phyloP scores from a whole-genome alignment of 148 eudicot genomes.

The Rheum nobile region DNA sequence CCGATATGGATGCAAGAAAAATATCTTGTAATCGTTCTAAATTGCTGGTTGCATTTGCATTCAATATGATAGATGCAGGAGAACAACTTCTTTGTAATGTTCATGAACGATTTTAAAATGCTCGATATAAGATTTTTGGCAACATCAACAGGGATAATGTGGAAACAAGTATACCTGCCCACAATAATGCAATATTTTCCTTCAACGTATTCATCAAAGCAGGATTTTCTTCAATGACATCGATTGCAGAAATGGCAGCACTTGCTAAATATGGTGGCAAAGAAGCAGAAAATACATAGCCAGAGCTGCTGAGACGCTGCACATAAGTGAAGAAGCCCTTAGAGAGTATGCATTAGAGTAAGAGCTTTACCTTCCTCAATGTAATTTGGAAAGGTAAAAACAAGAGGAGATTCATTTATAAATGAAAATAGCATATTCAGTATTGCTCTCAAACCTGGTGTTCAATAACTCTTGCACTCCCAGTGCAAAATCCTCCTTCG shows the following conservation, averaged over 20 bases:
- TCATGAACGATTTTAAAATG: neutral
- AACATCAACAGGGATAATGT: neutral
- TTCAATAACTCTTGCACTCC: conserved; percentile 77
- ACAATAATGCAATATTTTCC: conserved; percentile 46
- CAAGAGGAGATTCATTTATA: neutral
- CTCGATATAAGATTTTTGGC: neutral
- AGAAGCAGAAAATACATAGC: conserved; percentile 96
- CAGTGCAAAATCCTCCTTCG: conserved; percentile 97
- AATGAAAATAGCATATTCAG: neutral
- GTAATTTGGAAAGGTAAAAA: neutral
- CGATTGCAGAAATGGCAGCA: conserved; percentile 92
- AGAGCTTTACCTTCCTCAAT: neutral
- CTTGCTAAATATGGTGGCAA: conserved; percentile 94
- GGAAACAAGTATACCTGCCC: conserved; percentile 39
- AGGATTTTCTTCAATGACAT: conserved; percentile 76
- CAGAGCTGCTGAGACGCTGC: conserved; percentile 97
- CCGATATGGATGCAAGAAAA: no score
- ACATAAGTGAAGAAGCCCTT: conserved; percentile 10
- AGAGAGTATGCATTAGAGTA: neutral
- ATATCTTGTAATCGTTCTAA: neutral
- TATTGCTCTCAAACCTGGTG: conserved; percentile 55
- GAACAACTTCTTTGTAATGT: neutral
- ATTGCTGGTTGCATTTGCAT: neutral
- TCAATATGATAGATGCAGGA: neutral
- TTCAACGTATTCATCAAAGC: conserved; percentile 42